Conservation (phyloP, 352 stramenopile species). For the Phytophthora litchii region DNA sequence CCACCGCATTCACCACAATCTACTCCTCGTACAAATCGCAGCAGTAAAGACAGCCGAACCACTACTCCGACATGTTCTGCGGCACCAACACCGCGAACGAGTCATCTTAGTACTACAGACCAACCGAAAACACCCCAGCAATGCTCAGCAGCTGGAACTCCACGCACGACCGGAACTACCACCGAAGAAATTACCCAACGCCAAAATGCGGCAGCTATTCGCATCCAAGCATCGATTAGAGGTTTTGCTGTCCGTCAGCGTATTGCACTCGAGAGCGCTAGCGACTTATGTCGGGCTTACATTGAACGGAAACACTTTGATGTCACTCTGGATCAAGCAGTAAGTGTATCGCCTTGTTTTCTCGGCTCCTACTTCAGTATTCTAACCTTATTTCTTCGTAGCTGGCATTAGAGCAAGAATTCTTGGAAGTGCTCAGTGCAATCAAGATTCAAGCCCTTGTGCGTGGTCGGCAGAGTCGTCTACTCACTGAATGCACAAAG, state of each 20-base stretch:
- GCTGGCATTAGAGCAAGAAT: constrained; percentile 44
- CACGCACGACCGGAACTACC: neutral
- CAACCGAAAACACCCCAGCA: neutral
- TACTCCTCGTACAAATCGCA: constrained; percentile 3
- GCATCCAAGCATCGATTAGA: constrained; percentile 49
- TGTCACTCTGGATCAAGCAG: constrained; percentile 48
- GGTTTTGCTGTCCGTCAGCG: constrained; percentile 29
- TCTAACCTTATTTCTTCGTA: constrained; percentile 19
- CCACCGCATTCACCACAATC: neutral
- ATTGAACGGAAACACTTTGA: constrained; percentile 64
- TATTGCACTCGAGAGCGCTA: constrained; percentile 34
- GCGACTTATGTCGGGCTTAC: constrained; percentile 59
- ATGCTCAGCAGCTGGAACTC: neutral
- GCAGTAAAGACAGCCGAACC: neutral
- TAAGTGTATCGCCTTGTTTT: constrained; percentile 22
- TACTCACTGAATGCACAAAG: constrained; percentile 49
- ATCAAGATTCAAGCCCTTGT: constrained; percentile 73
- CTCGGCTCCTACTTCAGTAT: neutral
- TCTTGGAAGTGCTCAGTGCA: constrained; percentile 52
- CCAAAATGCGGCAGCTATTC: constrained; percentile 31
- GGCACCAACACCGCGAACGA: constrained; percentile 4
- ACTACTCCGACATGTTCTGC: neutral
- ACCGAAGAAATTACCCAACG: constrained; percentile 2
- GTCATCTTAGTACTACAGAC: neutral
- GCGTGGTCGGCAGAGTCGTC: constrained; percentile 59